Evolutionary conservation across 305 asterid genomes (phyloP), one percentile per base, ranked within the genome.

Genomic region (Solanum hybrid): DNA sequence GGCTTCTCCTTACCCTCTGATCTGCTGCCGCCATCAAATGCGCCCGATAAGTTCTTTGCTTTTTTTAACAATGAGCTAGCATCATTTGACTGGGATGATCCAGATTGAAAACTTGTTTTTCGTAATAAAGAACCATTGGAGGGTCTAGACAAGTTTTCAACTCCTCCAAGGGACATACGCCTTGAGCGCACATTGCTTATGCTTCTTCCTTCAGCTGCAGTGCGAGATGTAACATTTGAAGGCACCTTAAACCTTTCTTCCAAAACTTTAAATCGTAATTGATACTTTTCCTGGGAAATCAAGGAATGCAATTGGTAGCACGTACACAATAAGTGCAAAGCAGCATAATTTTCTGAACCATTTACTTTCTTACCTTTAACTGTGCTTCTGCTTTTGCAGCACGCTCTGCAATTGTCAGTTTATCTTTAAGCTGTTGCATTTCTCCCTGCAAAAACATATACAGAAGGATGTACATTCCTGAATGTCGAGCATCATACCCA

Each of bases 301-400:
- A 89, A 79, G 60, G 75, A 85, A 87, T 86, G 89, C 42, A 42
- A 90, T 81, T 77, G 66, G 89, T 75, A 75, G 38, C 80, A 75
- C 7, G 4, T 75, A 32, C 38, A 75, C 80, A 75, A 75, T 75
- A 75, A 16, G 80, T 31, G n/a, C 80, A 75, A 73, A 75, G 80
- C 80, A 75, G 80, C 24, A 75, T 75, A 14, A 14, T n/a, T 75
- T 32, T 31, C 80, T 75, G 38, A 31, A 75, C 24, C 38, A 88
- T 24, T 56, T 31, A 79, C 12, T 11, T 89, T 71, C 94, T 94
- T 89, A 97, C 99, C 95, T 97, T 97, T 92, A 97, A 73, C 86
- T 95, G 98, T 90, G 97, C 97, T 93, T 97, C 99, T 88, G 97
- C 92, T 93, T 96, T 97, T 88, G 99, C 97, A 77, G 99, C 95